Evolutionary conservation across 2,329 filamentous ascomycete genomes (phyloP), one percentile per base, ranked within the genome.

Genomic region (Fusarium abutilonis): DNA sequence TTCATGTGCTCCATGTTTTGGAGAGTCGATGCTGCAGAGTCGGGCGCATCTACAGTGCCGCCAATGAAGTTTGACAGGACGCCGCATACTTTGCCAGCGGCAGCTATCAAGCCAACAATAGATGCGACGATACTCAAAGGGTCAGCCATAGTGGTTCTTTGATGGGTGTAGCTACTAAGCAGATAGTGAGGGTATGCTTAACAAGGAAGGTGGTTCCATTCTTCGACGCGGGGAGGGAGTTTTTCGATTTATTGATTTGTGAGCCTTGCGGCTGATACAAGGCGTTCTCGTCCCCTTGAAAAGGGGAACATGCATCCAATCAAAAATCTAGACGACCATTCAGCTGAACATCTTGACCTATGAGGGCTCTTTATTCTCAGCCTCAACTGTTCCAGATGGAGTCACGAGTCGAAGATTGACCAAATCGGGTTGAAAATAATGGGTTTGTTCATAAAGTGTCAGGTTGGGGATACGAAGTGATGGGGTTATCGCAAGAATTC

Each of bases 121-220:
- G 51, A 53, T 4, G 51, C 51, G 21, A 36, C 51, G 13, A 53
- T 53, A 5, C 51, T 53, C 29, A 53, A 9, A 3, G 51, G 51
- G 26, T 53, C 51, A 11, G 36, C 43, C 43, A 53, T 49, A 19
- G 29, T 28, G 36, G 14, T 35, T 49, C 2, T 40, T 14, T 7
- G 6, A n/a, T 11, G 9, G 23, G 23, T 4, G 28, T 13, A 9
- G 28, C 5, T 10, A 13, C 9, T 13, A 9, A 9, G 6, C 21
- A 23, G 21, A 23, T 29, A 29, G 28, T 29, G 9, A 10, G 28
- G 3, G 28, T 6, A 10, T 29, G 21, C n/a, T 23, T 23, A 23
- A 4, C 21, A 23, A 29, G 28, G 9, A 29, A 11, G 9, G 10
- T 13, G 28, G 9, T 13, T 29, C 10, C 23, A 13, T 3, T 29